phyloP scores from a whole-genome alignment of 495 filamentous ascomycete genomes.

The Bacidia gigantensis region DNA sequence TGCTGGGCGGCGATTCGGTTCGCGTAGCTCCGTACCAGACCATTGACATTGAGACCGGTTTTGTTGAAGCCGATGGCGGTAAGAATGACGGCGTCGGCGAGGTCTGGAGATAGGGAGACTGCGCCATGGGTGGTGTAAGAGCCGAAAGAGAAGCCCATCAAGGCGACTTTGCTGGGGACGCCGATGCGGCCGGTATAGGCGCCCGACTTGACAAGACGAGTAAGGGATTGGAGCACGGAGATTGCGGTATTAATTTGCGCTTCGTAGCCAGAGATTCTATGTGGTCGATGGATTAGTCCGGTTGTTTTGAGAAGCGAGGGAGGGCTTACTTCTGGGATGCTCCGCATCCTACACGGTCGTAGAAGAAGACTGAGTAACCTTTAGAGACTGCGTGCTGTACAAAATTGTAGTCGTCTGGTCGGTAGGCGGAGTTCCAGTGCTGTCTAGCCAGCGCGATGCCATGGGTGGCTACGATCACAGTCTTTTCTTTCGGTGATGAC shows the following conservation, averaged over 20 bases:
- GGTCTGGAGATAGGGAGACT: neutral
- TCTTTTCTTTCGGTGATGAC: neutral
- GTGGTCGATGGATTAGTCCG: neutral
- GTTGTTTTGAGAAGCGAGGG: slow-evolving; percentile 7
- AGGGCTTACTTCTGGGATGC: neutral
- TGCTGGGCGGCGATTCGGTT: neutral
- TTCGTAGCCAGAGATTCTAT: slow-evolving; percentile 22
- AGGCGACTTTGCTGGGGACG: slow-evolving; percentile 24
- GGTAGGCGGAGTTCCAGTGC: slow-evolving; percentile 1
- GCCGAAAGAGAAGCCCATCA: slow-evolving; percentile 28
- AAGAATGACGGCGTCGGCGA: neutral
- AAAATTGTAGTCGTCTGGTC: slow-evolving; percentile 1
- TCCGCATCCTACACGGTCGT: slow-evolving; percentile 30
- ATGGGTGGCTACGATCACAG: neutral
- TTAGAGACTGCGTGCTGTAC: slow-evolving; percentile 20
- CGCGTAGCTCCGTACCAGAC: neutral
- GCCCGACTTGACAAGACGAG: slow-evolving; percentile 17
- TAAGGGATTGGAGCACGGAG: slow-evolving; percentile 23
- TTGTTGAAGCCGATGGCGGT: neutral
- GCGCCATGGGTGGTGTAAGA: slow-evolving; percentile 18
- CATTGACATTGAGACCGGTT: neutral
- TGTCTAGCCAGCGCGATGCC: neutral
- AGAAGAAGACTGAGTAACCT: slow-evolving; percentile 28
- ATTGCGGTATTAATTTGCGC: slow-evolving; percentile 24
- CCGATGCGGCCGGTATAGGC: slow-evolving; percentile 3